Evolutionary conservation across 1,139 yeast genomes (phyloP), one percentile per base, ranked within the genome.

Genomic region (Kurtzmaniella natalensis): DNA sequence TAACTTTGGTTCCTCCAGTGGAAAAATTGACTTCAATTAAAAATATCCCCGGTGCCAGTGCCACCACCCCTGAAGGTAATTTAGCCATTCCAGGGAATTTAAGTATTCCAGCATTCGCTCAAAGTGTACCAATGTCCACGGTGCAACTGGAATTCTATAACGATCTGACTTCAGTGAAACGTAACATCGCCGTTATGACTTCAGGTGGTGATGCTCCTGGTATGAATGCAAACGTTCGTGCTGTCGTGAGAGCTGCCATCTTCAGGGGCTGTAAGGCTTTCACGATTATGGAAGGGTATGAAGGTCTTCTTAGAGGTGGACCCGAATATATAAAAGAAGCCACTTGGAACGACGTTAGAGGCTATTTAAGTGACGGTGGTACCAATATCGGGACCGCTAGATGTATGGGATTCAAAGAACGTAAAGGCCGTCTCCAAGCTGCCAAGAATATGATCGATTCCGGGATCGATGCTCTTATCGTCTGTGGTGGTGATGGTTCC

Each of bases 121-220:
- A 33, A 16, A 33, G 46, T 8, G 36, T 36, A 7, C 28, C 40
- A 15, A 31, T 42, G 34, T 37, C 44, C 4, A 39, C 44, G 2
- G 39, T 53, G 5, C 47, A 43, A 11, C 41, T 51, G 18, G 46
- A 46, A 23, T 19, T 37, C 23, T 43, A 47, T 26, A 35, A 43
- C 8, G 37, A 35, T 5, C 44, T 40, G 18, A 42, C 37, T 23
- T 42, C 44, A 7, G 30, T 30, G 18, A 30, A 39, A 22, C 67
- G 69, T 59, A 81, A 81, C 53, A 80, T 83, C 38, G 94, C 85
- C 1, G 86, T 83, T 16, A 83, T 83, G 92, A 83, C 94, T 3
- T 81, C 89, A 1, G 94, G 94, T 43, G 94, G 94, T 51, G 94
- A 83, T 55, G 82, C 92, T 31, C 92, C 86, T 14, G 94, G 94